Conservation (phyloP, 345 rosid genomes). For the Moringa oleifera region DNA sequence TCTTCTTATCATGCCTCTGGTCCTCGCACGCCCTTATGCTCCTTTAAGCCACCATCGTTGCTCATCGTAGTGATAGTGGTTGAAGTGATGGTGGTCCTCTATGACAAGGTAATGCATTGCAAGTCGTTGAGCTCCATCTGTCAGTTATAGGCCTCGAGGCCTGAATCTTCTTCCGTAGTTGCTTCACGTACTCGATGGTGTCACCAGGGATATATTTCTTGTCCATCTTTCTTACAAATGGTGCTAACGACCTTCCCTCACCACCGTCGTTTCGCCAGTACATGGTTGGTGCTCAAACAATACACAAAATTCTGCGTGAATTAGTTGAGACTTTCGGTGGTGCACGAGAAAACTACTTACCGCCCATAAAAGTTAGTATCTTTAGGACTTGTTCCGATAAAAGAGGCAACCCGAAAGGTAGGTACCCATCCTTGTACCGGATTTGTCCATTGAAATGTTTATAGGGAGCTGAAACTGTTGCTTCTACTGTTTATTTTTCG, state of each 20-base stretch:
- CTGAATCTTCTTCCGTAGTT: conserved; percentile 67
- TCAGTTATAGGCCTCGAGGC: conserved; percentile 51
- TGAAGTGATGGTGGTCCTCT: no score
- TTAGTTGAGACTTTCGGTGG: no score
- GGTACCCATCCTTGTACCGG: no score
- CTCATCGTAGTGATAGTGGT: conserved; percentile 27
- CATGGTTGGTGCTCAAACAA: conserved; percentile 86
- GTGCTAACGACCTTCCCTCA: conserved; percentile 96
- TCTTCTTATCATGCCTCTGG: conserved; percentile 38
- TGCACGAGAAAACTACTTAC: no score
- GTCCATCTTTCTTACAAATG: conserved; percentile 97
- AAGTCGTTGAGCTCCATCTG: conserved; percentile 39
- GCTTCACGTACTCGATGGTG: conserved; percentile 92
- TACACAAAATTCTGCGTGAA: no score
- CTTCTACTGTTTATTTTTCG: no score
- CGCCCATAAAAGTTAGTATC: no score
- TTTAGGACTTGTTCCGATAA: no score
- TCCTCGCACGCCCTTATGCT: conserved; percentile 21
- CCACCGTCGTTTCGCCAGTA: conserved; percentile 87
- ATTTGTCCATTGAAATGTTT: no score
- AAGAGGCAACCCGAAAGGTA: no score
- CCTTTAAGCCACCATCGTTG: conserved; percentile 19
- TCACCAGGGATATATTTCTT: conserved; percentile 94
- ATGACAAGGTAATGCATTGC: no score
- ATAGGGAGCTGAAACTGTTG: no score